Evolutionary conservation across 257 asterid genomes (phyloP).

Genomic region (Thymus mandschuricus): DNA sequence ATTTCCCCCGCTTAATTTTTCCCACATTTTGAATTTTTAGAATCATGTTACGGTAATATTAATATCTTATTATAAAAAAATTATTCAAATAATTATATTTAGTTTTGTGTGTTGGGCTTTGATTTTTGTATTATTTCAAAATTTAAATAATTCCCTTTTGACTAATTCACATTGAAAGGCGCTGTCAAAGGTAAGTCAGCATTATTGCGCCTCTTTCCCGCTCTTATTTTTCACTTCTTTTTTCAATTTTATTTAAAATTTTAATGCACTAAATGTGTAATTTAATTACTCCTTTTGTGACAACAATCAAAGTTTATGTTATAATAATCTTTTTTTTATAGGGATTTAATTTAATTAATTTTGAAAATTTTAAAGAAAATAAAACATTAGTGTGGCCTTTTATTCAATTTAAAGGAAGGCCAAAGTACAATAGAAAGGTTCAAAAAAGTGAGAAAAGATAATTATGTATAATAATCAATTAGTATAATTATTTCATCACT

Average conservation of each 20-base stretch:
- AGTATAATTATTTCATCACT: too few relatives aligned
- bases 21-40: neutral
- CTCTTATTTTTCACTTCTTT: constrained; percentile 34
- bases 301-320: too few relatives aligned
- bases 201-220: constrained; percentile 46
- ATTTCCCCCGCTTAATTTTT: neutral
- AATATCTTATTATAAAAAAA: neutral
- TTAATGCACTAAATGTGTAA: too few relatives aligned
- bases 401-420: neutral
- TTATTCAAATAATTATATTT: neutral
- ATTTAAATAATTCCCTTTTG: neutral
- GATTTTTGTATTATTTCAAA: neutral
- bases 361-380: neutral
- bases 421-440: neutral
- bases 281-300: too few relatives aligned
- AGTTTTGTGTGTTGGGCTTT: neutral
- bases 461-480: neutral
- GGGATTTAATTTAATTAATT: neutral
- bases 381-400: neutral
- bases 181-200: constrained; percentile 34
- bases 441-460: neutral
- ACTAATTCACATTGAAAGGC: constrained; percentile 40
- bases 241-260: constrained; percentile 13
- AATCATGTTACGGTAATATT: neutral
- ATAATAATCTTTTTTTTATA: too few relatives aligned